Base-by-base conservation (phyloP, 2,329 filamentous ascomycete species). In the Alternaria longipes region DNA sequence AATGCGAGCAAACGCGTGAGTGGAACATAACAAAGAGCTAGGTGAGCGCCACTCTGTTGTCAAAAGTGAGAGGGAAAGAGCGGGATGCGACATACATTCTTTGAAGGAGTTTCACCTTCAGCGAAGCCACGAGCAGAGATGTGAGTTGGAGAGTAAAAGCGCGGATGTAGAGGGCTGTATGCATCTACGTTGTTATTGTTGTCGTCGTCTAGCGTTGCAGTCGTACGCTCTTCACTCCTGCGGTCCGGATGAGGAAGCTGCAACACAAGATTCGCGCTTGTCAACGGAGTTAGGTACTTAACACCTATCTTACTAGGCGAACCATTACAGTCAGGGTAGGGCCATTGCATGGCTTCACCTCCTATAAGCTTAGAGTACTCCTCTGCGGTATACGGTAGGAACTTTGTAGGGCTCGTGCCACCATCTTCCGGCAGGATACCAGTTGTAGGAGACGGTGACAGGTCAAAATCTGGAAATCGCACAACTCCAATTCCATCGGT, bases 131-230 rank as follows among this genome's bases (percentile, higher is more conserved):
- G 54, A 4, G 66, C 49, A 22, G 71, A 70, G 44, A 64, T 64
- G 18, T 68, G 53, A 1, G 71, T 70, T 3, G 75, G 75, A n/a
- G 71, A 72, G 54, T 78, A 79, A 51, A 77, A 75, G 3, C 67
- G 66, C 14, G 74, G 71, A 7, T 54, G 71, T n/a, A 74, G 54
- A 3, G 54, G 59, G 28, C 59, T 64, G 34, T 56, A 59, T 4
- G 40, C 8, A 20, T 24, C 7, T 20, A 12, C 8, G 18, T 41
- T 41, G 8, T 34, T 7, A 18, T 16, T 34, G 22, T 26, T 54
- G 30, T 44, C 56, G 8, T 24, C 9, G 18, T 11, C 22, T 30
- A 38, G 47, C 54, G 62, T 20, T 45, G 47, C 60, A 42, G 56
- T 38, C 40, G 56, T 59, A 5, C 59, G 47, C n/a, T 67, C 63